phyloP scores from a whole-genome alignment of 148 eudicot species.

The Arctostaphylos glauca region DNA sequence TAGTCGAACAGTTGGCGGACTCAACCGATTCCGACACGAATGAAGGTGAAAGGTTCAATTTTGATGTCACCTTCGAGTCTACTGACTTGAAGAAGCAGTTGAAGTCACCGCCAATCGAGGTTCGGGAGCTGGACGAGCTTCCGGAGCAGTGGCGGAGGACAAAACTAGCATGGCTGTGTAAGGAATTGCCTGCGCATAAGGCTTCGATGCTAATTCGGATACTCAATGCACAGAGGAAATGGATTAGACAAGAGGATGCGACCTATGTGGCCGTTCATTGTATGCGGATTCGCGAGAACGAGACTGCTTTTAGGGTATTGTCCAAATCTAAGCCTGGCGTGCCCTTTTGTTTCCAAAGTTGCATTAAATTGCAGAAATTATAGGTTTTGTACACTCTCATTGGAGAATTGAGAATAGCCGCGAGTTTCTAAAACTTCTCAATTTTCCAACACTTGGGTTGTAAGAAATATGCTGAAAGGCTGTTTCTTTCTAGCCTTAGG shows the following conservation, averaged over 20 bases:
- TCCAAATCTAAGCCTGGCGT: neutral
- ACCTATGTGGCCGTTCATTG: slow-evolving; percentile 74
- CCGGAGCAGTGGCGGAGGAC: slow-evolving; percentile 91
- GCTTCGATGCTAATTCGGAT: slow-evolving; percentile 46
- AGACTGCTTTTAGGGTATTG: slow-evolving; percentile 75
- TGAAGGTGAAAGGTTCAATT: slow-evolving; percentile 25
- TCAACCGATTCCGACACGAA: neutral
- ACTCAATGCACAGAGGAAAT: slow-evolving; percentile 74
- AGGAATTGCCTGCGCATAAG: slow-evolving; percentile 76
- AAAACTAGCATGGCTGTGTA: slow-evolving; percentile 90
- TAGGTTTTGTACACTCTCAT: neutral
- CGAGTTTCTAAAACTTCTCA: too few species aligned
- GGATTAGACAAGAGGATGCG: slow-evolving; percentile 77
- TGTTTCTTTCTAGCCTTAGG: neutral
- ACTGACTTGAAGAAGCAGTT: slow-evolving; percentile 35
- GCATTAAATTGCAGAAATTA: neutral
- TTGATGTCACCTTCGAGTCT: slow-evolving; percentile 36
- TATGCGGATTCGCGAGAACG: slow-evolving; percentile 78
- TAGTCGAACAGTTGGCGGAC: slow-evolving; percentile 39
- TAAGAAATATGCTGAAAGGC: too few species aligned
- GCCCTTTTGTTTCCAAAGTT: neutral
- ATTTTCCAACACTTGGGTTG: too few species aligned
- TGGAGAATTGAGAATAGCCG: neutral
- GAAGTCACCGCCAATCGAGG: slow-evolving; percentile 48
- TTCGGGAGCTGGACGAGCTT: slow-evolving; percentile 67